A percentile compares a stretch with the other conserved stretches of the same genome.
Conservation (phyloP, 306 rosid genomes). For the Pachyrhizus erosus region DNA sequence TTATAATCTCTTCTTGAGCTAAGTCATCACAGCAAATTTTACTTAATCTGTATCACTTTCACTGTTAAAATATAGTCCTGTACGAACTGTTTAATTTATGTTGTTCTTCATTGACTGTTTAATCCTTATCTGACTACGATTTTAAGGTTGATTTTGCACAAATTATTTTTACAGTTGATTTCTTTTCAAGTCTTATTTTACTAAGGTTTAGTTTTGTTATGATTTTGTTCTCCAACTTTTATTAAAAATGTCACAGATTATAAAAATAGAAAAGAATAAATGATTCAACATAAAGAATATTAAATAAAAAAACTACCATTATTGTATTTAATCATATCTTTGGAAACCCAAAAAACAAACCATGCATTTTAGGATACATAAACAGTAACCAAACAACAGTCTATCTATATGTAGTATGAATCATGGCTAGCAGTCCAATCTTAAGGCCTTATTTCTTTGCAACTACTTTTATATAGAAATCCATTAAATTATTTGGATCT, state of each 20-base stretch:
- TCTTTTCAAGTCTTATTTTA: no score
- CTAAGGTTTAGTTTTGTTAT: not conserved
- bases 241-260: not conserved
- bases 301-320: slow-evolving; percentile 9
- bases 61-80: not conserved
- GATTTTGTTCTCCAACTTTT: not conserved
- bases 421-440: slow-evolving; percentile 12
- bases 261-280: not conserved
- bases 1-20: not conserved
- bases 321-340: not conserved
- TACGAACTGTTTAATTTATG: not conserved
- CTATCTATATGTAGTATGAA: not conserved
- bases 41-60: not conserved
- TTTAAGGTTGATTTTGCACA: not conserved
- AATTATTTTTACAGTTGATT: no score
- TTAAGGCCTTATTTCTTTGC: slow-evolving; percentile 8
- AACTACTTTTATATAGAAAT: not conserved
- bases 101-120: not conserved
- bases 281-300: not conserved
- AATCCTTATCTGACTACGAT: not conserved
- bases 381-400: not conserved
- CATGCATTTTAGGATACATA: slow-evolving; percentile 7
- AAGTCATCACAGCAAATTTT: not conserved
- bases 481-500: not conserved
- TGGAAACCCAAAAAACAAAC: not conserved